Conservation (phyloP, 176 grass and related monocot species). For the Oryza rufipogon region DNA sequence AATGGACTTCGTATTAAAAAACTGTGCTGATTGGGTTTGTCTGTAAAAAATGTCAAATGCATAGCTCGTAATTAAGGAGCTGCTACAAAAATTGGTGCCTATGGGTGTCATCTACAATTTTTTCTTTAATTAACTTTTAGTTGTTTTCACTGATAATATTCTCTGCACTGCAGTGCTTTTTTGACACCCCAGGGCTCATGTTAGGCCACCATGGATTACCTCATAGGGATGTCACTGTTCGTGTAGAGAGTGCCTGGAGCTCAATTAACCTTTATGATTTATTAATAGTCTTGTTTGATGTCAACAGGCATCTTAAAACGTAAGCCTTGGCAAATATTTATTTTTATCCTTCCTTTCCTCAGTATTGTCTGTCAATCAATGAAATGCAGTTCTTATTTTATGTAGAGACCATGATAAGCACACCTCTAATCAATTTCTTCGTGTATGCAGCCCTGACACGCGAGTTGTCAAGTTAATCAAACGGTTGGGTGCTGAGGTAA, state of each 20-base stretch:
- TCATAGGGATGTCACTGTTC: conserved; percentile 79
- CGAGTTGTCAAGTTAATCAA: conserved; percentile 89
- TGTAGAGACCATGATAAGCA: background rate
- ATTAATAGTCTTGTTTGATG: conserved; percentile 94
- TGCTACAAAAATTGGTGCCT: background rate
- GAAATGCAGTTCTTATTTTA: conserved; percentile 12
- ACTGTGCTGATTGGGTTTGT: background rate
- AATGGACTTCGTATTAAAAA: background rate
- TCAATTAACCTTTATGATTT: conserved; percentile 89
- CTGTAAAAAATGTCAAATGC: background rate
- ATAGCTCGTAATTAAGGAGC: background rate
- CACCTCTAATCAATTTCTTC: conserved; percentile 35
- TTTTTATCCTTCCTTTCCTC: conserved; percentile 33
- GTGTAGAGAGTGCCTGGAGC: conserved; percentile 94
- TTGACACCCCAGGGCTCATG: conserved; percentile 96
- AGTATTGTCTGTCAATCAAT: background rate
- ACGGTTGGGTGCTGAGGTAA: conserved; percentile 67
- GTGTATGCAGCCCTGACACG: conserved; percentile 69
- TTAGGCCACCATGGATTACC: conserved; percentile 90
- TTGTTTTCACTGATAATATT: conserved; percentile 46
- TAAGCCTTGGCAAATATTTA: conserved; percentile 42
- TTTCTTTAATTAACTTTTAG: conserved; percentile 10
- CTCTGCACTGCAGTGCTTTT: conserved; percentile 81
- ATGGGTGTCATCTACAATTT: background rate
- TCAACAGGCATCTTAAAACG: conserved; percentile 76